These are phyloP conservation scores for Aegle marmelos DNA, from an alignment of 345 rosid species.

Conservation along the genomic window DNA sequence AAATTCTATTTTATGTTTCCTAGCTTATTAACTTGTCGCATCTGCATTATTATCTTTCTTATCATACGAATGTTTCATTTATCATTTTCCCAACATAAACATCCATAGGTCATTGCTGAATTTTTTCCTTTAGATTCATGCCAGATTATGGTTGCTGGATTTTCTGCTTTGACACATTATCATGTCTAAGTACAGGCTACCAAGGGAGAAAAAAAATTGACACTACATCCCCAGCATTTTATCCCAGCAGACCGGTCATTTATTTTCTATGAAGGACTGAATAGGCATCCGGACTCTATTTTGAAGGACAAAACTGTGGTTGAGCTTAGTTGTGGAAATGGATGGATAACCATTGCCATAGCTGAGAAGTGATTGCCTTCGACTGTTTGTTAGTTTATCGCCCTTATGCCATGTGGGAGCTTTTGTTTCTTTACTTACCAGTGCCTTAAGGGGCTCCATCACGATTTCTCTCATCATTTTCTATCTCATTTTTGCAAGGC, in stretches of 20 bases:
- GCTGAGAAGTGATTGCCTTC: slow-evolving; percentile 90
- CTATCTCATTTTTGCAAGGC: background rate
- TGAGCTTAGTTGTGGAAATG: slow-evolving; percentile 98
- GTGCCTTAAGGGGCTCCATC: background rate
- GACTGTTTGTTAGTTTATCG: slow-evolving; percentile 43
- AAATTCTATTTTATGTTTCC: too few relatives aligned
- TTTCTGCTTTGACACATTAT: slow-evolving; percentile 9
- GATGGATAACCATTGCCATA: slow-evolving; percentile 90
- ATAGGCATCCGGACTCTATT: slow-evolving; percentile 86
- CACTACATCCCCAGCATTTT: slow-evolving; percentile 90
- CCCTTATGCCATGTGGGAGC: background rate
- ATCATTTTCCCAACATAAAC: too few relatives aligned
- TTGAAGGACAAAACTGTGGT: slow-evolving; percentile 85
- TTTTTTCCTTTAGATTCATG: background rate
- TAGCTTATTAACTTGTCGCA: background rate
- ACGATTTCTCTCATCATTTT: background rate
- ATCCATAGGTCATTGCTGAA: too few relatives aligned
- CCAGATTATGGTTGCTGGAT: background rate
- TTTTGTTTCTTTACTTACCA: background rate
- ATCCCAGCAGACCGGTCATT: slow-evolving; percentile 95
- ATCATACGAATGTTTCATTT: too few relatives aligned
- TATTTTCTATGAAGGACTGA: slow-evolving; percentile 90
- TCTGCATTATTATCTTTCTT: background rate
- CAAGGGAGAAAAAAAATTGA: slow-evolving; percentile 71
- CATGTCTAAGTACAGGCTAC: slow-evolving; percentile 42